Conservation (phyloP, 805 yeast genomes). For the Monosporozyma aquatica region DNA sequence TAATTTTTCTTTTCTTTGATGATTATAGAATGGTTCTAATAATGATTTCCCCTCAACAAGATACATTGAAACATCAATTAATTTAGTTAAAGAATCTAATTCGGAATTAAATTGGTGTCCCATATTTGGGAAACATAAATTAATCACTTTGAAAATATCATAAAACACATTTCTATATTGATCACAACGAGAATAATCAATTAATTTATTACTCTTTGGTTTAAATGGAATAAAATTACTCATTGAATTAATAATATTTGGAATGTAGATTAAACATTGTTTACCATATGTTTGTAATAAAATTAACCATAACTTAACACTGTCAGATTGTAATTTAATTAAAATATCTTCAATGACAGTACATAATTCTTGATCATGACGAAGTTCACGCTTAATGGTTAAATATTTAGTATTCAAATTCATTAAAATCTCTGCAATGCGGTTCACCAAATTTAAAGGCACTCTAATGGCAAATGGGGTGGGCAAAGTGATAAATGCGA, state of each 20-base stretch:
- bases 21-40: conserved; percentile 19
- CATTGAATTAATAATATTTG: conserved; percentile 42
- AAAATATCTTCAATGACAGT: conserved; percentile 38
- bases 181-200: conserved; percentile 33
- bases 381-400: conserved; percentile 45
- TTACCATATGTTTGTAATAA: conserved; percentile 26
- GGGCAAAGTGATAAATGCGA: conserved; percentile 39
- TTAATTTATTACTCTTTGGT: conserved; percentile 28
- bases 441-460: conserved; percentile 53
- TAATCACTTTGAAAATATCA: conserved; percentile 17
- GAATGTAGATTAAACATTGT: conserved; percentile 38
- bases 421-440: conserved; percentile 44
- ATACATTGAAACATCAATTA: conserved; percentile 48
- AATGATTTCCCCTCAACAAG: conserved; percentile 30
- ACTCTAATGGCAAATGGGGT: conserved; percentile 49
- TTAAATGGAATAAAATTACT: conserved; percentile 52
- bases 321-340: conserved; percentile 36
- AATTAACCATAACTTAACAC: conserved; percentile 35
- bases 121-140: conserved; percentile 19
- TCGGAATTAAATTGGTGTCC: conserved; percentile 37
- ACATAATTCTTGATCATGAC: conserved; percentile 45
- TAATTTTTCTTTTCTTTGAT: conserved; percentile 12
- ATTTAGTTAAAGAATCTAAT: conserved; percentile 42
- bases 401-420: conserved; percentile 48
- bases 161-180: conserved; percentile 18